Evolutionary conservation across 2,329 filamentous ascomycete species (phyloP).

Genomic region (Alternaria novae-zelandiae): DNA sequence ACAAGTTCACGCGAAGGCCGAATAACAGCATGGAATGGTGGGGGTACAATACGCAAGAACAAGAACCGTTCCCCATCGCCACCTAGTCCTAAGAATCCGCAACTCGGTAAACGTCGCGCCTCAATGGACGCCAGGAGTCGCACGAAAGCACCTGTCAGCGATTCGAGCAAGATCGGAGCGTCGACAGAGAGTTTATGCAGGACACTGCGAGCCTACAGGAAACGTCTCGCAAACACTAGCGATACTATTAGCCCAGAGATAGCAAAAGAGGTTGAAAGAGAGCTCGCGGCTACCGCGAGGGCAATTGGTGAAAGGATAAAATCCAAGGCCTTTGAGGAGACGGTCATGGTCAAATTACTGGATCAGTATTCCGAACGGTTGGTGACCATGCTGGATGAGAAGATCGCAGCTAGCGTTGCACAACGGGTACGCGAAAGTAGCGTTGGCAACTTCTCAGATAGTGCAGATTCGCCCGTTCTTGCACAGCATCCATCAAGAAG

Average conservation of each 20-base stretch:
- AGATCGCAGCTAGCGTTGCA: slow-evolving; percentile 58
- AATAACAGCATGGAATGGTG: slow-evolving; percentile 19
- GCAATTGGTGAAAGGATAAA: slow-evolving; percentile 53
- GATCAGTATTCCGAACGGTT: slow-evolving; percentile 78
- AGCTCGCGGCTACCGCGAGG: slow-evolving; percentile 58
- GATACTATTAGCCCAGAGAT: slow-evolving; percentile 55
- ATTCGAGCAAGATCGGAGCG: slow-evolving; percentile 43
- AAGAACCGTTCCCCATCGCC: slow-evolving; percentile 53
- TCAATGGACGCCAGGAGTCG: slow-evolving; percentile 60
- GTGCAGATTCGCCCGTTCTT: slow-evolving; percentile 18
- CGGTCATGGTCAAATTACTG: slow-evolving; percentile 62
- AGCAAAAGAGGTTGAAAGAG: slow-evolving; percentile 62
- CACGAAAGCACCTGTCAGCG: slow-evolving; percentile 48
- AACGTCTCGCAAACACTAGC: slow-evolving; percentile 59
- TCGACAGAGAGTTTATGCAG: slow-evolving; percentile 64
- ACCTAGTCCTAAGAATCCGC: slow-evolving; percentile 45
- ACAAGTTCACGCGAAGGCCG: slow-evolving; percentile 31
- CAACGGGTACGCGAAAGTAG: slow-evolving; percentile 44
- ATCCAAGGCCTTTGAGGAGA: slow-evolving; percentile 51
- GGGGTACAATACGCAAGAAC: slow-evolving; percentile 34
- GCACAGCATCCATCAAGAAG: slow-evolving; percentile 11
- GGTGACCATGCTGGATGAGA: slow-evolving; percentile 74
- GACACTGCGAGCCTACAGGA: slow-evolving; percentile 64
- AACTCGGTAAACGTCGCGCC: slow-evolving; percentile 51
- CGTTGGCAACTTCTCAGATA: slow-evolving; percentile 32